Evolutionary conservation across 148 eudicot species (phyloP), one percentile per base, ranked within the genome.

Genomic region (Drosera capensis): DNA sequence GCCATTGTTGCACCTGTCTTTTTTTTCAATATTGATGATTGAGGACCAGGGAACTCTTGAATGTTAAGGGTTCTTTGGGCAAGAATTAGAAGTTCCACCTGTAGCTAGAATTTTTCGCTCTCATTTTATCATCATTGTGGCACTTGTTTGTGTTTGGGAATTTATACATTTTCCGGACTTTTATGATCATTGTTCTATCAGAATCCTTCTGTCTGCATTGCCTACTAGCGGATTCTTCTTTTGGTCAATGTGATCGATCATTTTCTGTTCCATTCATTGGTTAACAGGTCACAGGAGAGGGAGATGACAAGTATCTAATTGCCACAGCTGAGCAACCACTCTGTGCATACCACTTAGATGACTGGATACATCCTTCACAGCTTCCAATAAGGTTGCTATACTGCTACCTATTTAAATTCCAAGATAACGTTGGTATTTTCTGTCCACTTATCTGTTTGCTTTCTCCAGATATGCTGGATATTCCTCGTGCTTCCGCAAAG

Each of bases 261-360:
- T 13, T 0, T 4, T 11, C 38, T n/a, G 6, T 34, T 3, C 3
- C n/a, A 11, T 34, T 34, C n/a, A 34, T 15, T 34, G 38, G 38
- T 11, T 34, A 9, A 45, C 56, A 88, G 97, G 94, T 80, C 26
- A 75, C 79, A 30, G 94, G 97, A 7, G 97, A 80, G 40, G 94
- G 94, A 56, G 97, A 88, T 20, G 97, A 88, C 64, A 84, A 88
- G 46, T 88, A 88, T 73, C 61, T 88, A 65, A 88, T 83, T 69
- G 97, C 97, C 42, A 88, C 97, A 3, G 87, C 93, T 52, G 97
- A 88, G 59, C 97, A 88, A 58, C 86, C 97, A 17, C 92, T 88
- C 3, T 88, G 97, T 75, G 92, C 92, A 19, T 83, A 72, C 70
- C 97, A 88, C 67, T 22, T 83, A 22, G 94, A 73, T 48, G 97